A percentile compares a stretch with the other conserved stretches of the same genome.
phyloP scores from a whole-genome alignment of 2,329 filamentous ascomycete species.

The Neofusicoccum sp. region DNA sequence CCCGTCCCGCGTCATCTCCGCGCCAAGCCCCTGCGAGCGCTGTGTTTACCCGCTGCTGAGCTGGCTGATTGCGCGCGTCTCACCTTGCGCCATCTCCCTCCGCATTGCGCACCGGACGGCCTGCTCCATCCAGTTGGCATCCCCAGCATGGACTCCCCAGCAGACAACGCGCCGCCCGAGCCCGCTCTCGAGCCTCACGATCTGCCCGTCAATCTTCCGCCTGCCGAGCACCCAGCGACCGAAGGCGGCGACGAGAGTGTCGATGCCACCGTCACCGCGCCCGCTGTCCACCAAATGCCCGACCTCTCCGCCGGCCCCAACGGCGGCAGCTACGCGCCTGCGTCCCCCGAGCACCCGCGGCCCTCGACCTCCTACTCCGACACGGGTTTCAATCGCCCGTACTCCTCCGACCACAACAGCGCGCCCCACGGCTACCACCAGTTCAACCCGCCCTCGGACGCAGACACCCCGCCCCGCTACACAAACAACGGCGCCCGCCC shows the following conservation, averaged over 20 bases:
- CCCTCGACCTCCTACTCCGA: conserved; percentile 56
- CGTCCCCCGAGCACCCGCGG: conserved; percentile 33
- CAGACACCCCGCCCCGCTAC: conserved; percentile 41
- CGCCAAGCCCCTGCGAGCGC: neutral
- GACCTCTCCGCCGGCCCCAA: conserved; percentile 31
- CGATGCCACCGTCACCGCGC: conserved; percentile 47
- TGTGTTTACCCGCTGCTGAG: neutral
- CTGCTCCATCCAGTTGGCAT: conserved; percentile 8
- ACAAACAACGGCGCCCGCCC: conserved; percentile 21
- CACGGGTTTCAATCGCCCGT: conserved; percentile 46
- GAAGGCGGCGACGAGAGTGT: conserved; percentile 48
- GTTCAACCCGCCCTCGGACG: conserved; percentile 48
- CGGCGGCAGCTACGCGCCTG: conserved; percentile 45
- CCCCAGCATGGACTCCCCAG: conserved; percentile 19
- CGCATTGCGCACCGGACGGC: conserved; percentile 15
- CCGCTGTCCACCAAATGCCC: conserved; percentile 36
- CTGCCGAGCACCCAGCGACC: conserved; percentile 31
- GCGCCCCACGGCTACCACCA: conserved; percentile 31
- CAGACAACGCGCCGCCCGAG: conserved; percentile 17
- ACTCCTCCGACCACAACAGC: conserved; percentile 35
- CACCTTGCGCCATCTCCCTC: neutral
- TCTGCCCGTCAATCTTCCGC: conserved; percentile 18
- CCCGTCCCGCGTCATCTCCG: conserved; percentile 10
- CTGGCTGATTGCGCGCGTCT: neutral
- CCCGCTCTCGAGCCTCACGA: conserved; percentile 16